A percentile compares a stretch with the other conserved stretches of the same genome.
Conservation (phyloP, 345 rosid genomes). For the Citrus inodora region DNA sequence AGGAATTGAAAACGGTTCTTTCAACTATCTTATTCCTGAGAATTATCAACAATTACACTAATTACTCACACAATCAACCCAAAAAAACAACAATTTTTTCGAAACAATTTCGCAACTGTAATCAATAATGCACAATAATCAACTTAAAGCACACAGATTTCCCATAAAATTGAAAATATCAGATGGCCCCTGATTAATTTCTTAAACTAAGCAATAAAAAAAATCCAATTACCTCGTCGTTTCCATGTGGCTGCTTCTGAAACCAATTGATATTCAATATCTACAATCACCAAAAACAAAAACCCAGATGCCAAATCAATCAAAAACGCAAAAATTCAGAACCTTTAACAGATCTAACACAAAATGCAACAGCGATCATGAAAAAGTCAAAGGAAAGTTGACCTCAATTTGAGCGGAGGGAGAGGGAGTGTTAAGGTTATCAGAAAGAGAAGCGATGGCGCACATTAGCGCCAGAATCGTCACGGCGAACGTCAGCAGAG, state of each 20-base stretch:
- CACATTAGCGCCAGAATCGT: slow-evolving; percentile 86
- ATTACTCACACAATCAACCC: background rate
- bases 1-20: background rate
- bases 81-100: background rate
- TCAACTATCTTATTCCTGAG: background rate
- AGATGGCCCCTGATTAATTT: background rate
- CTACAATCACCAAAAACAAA: slow-evolving; percentile 37
- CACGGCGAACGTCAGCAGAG: slow-evolving; percentile 74
- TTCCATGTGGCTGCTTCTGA: slow-evolving; percentile 81
- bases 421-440: slow-evolving; percentile 71
- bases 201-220: background rate
- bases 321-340: slow-evolving; percentile 12
- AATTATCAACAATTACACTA: background rate
- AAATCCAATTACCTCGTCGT: slow-evolving; percentile 66
- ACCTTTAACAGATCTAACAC: background rate
- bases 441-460: slow-evolving; percentile 78
- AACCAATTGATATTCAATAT: slow-evolving; percentile 84
- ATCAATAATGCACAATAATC: background rate
- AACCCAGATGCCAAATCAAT: slow-evolving; percentile 13
- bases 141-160: background rate
- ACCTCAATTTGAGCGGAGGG: slow-evolving; percentile 92
- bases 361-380: background rate
- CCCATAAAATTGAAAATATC: background rate
- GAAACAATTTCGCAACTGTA: background rate
- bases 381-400: background rate